phyloP scores from a whole-genome alignment of 768 basidiomycete species.

The Mycena galericulata region DNA sequence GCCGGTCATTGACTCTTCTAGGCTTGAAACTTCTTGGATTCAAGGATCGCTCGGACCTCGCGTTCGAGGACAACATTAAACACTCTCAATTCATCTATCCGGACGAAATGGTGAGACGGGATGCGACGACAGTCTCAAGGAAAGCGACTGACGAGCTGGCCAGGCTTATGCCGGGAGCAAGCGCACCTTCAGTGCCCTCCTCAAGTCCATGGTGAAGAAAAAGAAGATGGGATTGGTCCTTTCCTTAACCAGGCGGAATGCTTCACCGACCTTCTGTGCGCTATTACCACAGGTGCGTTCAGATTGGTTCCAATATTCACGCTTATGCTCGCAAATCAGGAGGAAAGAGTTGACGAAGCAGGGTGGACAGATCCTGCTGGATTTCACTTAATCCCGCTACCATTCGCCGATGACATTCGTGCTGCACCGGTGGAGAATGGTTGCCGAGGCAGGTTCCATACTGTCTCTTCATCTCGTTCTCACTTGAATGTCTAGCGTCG shows the following conservation, averaged over 20 bases:
- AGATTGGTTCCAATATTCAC: background rate
- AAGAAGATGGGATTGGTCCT: slow-evolving; percentile 86
- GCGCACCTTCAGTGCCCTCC: slow-evolving; percentile 88
- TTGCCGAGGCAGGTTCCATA: slow-evolving; percentile 63
- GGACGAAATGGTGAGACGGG: slow-evolving; percentile 78
- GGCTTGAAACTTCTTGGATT: slow-evolving; percentile 95
- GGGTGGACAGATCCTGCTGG: slow-evolving; percentile 90
- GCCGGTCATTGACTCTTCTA: slow-evolving; percentile 40
- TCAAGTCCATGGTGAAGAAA: slow-evolving; percentile 86
- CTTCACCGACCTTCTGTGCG: slow-evolving; percentile 84
- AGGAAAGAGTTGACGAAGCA: slow-evolving; percentile 74
- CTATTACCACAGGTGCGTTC: slow-evolving; percentile 92
- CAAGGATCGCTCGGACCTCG: slow-evolving; percentile 75
- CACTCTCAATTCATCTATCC: slow-evolving; percentile 94
- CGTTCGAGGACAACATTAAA: slow-evolving; percentile 91
- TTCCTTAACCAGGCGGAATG: slow-evolving; percentile 74
- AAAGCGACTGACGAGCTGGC: slow-evolving; percentile 21
- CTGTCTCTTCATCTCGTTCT: background rate
- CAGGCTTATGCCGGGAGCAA: slow-evolving; percentile 91
- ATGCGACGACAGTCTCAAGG: background rate
- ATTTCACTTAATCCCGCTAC: slow-evolving; percentile 92
- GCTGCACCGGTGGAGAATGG: slow-evolving; percentile 76
- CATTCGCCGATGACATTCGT: slow-evolving; percentile 95
- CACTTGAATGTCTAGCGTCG: slow-evolving; percentile 59
- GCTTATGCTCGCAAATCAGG: slow-evolving; percentile 52